Conservation (phyloP, 495 filamentous ascomycete genomes). For the Cercophora newfieldiana region DNA sequence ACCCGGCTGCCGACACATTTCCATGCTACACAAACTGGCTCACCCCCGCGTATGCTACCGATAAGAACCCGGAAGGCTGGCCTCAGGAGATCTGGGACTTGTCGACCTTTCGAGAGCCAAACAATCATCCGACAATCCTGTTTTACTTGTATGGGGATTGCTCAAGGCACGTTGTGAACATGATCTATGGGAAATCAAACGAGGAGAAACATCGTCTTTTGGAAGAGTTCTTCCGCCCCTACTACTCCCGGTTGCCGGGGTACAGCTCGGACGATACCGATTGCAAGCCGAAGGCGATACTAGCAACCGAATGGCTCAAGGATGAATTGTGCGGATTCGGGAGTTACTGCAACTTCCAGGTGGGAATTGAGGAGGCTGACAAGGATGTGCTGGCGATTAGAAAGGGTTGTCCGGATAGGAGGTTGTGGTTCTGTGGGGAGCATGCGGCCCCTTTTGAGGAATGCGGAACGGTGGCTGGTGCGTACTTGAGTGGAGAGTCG, state of each 20-base stretch:
- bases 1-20: not conserved
- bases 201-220: constrained; percentile 26
- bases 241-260: constrained; percentile 61
- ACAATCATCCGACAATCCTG: constrained; percentile 68
- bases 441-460: constrained; percentile 75
- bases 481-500: constrained; percentile 71
- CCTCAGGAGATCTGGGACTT: constrained; percentile 68
- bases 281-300: constrained; percentile 55
- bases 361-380: constrained; percentile 51
- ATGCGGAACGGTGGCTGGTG: constrained; percentile 69
- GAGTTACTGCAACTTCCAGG: constrained; percentile 72
- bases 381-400: constrained; percentile 74
- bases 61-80: constrained; percentile 56
- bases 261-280: constrained; percentile 46
- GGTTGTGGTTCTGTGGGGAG: constrained; percentile 76
- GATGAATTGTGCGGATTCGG: constrained; percentile 69
- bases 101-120: constrained; percentile 53
- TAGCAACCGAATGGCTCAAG: constrained; percentile 66
- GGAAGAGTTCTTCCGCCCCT: constrained; percentile 54
- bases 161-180: constrained; percentile 21
- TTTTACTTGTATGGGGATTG: constrained; percentile 56
- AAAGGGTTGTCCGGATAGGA: constrained; percentile 78
- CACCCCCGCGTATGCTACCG: constrained; percentile 50
- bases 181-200: constrained; percentile 12
- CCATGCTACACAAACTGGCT: constrained; percentile 58